Base-by-base conservation (phyloP, 306 rosid species). In the Heteromeles arbutifolia region DNA sequence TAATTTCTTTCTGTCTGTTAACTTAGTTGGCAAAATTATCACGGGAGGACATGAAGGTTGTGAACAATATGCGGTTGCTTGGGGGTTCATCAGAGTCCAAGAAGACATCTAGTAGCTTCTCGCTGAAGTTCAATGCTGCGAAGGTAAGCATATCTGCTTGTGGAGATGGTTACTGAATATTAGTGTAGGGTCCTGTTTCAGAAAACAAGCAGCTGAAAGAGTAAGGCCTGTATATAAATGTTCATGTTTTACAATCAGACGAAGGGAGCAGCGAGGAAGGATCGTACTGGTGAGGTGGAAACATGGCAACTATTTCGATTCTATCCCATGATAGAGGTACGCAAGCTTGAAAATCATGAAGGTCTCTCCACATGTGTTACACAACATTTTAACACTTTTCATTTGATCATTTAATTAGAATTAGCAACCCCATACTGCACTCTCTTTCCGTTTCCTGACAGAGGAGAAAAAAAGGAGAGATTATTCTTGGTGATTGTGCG, bases 271-370 rank as follows among this genome's bases (percentile, higher is more conserved):
- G 82, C 93, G 19, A 89, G 98, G 73, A 92, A 89, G 79, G 97
- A 95, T 78, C 93, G 97, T 37, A 67, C 78, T 56, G 88, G 82
- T 13, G 97, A 90, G 74, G 91, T 85, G 76, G 97, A 95, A 90
- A 82, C 96, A 17, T 95, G 97, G 98, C 95, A 90, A 74, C 80
- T 95, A 34, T 89, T 81, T 74, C 88, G 98, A 74, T 95, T 95
- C 88, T 95, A 78, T 78, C 98, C 98, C 74, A 48, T 95, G 84
- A 1, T 95, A 77, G 98, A 95, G 98, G 98, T 92, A 82, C 15
- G 75, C 86, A 81, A 12, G 78, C 67, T 75, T 67, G 59, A 71
- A 70, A 66, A 45, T 64, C 50, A 53, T 65, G 70, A 41, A 41
- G 44, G 44, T 41, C 81, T 21, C 15, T 69, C 65, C 61, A 63